Conservation (phyloP, 169 alveolate genomes). For the Perkinsus marinus region DNA sequence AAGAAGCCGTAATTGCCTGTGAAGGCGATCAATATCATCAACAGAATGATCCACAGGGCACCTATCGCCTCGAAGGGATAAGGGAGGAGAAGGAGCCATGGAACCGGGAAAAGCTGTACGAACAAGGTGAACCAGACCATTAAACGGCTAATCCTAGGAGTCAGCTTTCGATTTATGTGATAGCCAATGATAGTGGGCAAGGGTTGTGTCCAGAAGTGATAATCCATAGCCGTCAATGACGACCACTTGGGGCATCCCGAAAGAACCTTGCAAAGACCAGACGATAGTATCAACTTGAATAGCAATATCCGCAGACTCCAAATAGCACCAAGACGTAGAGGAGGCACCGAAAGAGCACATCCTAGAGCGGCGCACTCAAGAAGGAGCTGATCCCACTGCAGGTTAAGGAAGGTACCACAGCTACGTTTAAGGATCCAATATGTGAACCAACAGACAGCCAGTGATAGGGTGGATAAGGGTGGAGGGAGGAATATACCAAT, state of each 20-base stretch:
- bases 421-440: not conserved
- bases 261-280: conserved; percentile 12
- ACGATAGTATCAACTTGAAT: conserved; percentile 3
- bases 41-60: not conserved
- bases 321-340: not conserved
- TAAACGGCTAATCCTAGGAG: not conserved
- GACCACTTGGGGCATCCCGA: conserved; percentile 20
- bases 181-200: conserved; percentile 3
- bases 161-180: not conserved
- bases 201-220: conserved; percentile 28
- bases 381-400: conserved; percentile 3
- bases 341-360: not conserved
- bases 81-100: not conserved
- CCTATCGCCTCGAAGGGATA: not conserved
- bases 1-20: conserved; percentile 12
- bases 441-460: conserved; percentile 5
- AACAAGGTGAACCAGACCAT: not conserved
- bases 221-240: conserved; percentile 7
- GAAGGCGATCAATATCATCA: not conserved
- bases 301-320: not conserved
- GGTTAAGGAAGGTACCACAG: conserved; percentile 1
- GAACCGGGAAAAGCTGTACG: not conserved
- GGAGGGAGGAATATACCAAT: not conserved
- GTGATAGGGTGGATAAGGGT: not conserved
- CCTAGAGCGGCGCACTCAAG: conserved; percentile 1